Conservation (phyloP, 1,284 basidiomycete species). For the Ustilago curta region DNA sequence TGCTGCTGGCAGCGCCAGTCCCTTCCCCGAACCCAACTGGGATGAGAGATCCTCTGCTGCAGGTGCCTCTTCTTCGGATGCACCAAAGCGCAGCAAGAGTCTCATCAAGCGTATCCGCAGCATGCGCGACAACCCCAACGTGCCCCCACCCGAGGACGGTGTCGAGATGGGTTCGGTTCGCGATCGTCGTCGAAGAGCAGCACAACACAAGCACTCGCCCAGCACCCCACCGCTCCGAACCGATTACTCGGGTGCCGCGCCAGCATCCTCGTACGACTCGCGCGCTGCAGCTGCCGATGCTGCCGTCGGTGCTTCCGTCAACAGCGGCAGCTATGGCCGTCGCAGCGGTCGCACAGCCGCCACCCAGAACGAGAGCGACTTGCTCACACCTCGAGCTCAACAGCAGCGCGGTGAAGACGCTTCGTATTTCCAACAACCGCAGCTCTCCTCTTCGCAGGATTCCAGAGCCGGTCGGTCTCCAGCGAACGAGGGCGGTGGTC, state of each 20-base stretch:
- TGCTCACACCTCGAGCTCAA: conserved; percentile 33
- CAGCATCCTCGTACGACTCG: conserved; percentile 18
- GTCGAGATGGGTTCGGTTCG: conserved; percentile 48
- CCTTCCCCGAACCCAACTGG: conserved; percentile 59
- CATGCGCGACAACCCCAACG: conserved; percentile 61
- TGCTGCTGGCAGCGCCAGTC: conserved; percentile 51
- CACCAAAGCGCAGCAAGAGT: conserved; percentile 59
- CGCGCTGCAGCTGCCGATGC: conserved; percentile 43
- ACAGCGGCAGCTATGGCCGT: conserved; percentile 34
- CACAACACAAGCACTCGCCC: conserved; percentile 54
- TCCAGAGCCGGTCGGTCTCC: conserved; percentile 26
- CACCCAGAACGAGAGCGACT: conserved; percentile 32
- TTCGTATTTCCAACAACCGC: conserved; percentile 28
- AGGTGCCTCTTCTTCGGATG: conserved; percentile 20
- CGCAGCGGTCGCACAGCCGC: conserved; percentile 17
- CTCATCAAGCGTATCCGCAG: conserved; percentile 61
- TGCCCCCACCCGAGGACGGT: conserved; percentile 54
- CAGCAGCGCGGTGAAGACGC: conserved; percentile 12
- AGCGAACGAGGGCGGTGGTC: conserved; percentile 15
- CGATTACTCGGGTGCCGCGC: conserved; percentile 5
- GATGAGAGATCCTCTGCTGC: conserved; percentile 12
- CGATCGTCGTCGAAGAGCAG: conserved; percentile 30
- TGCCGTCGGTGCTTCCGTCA: conserved; percentile 15
- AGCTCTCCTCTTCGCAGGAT: conserved; percentile 13
- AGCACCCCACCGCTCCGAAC: conserved; percentile 45